Base-by-base conservation (phyloP, 345 rosid species). In the Citrus maxima region DNA sequence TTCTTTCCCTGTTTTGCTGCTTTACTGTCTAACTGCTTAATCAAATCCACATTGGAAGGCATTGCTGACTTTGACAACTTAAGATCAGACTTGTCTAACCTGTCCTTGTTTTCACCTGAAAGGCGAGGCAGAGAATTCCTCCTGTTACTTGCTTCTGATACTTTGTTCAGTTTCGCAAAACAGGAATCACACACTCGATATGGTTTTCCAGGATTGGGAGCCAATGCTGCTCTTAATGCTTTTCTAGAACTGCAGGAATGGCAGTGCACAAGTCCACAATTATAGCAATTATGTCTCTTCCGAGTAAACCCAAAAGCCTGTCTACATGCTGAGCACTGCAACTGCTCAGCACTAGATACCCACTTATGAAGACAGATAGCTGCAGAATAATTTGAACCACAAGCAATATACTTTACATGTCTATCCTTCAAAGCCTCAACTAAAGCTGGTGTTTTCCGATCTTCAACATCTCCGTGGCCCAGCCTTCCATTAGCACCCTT, bases 191-290 rank as follows among this genome's bases (percentile, higher is more conserved):
- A 95, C 18, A 95, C 99, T 40, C 98, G 97, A 83, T 91, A 91
- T 5, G 92, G 98, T 82, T 92, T 95, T 66, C 88, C 87, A 54
- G 97, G 94, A 88, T 89, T 90, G 81, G 99, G 97, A 74, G 97
- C 92, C 82, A 92, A 73, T 34, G 97, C 91, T 69, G 99, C 98
- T 88, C 88, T 87, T 62, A 84, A 58, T 72, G 96, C 95, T 83
- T 93, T 93, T 78, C 88, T 92, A 51, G 98, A 91, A 78, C 97
- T 93, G 88, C 99, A 95, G 1, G 99, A 88, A 84, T 93, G 99
- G 84, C 99, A 95, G 77, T 93, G 97, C 82, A 95, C 96, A 67
- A 93, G 96, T 58, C 99, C 99, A 88, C 99, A 95, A 68, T 95
- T 93, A 70, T 93, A 95, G 87, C 99, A 95, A 79, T 93, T 95